Conservation (phyloP, 148 eudicot species). For the Amaranthus cruentus region DNA sequence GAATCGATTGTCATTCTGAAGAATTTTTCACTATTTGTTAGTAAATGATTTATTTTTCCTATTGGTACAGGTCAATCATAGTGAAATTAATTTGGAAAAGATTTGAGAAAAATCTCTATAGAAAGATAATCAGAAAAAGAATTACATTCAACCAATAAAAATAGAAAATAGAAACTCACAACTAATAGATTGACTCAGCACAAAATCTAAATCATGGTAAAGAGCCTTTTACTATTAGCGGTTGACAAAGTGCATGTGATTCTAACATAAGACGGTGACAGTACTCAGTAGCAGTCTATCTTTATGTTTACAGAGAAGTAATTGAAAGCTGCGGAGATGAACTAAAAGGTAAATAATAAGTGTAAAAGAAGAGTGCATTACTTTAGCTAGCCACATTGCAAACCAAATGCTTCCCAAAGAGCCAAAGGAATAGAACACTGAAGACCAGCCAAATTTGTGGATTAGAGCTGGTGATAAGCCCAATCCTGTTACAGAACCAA, state of each 20-base stretch:
- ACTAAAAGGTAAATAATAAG: not conserved
- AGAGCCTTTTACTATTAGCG: not conserved
- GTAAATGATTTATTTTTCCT: not conserved
- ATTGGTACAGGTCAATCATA: not conserved
- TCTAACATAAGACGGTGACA: not conserved
- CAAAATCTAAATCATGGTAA: not conserved
- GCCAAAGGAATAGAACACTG: constrained; percentile 91
- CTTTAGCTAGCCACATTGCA: constrained; percentile 82
- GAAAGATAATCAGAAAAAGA: not conserved
- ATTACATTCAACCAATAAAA: not conserved
- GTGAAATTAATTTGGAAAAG: not conserved
- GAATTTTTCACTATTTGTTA: not conserved
- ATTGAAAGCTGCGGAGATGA: not conserved
- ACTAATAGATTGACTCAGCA: not conserved
- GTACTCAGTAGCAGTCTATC: not conserved
- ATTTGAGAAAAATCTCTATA: not conserved
- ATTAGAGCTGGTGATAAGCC: constrained; percentile 83
- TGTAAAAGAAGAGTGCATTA: constrained; percentile 24
- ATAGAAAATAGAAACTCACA: not conserved
- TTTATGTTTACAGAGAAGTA: not conserved
- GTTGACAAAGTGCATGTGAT: not conserved
- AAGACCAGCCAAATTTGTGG: constrained; percentile 90
- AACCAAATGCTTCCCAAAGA: constrained; percentile 95
- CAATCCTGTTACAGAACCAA: constrained; percentile 93
- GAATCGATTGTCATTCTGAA: not conserved